Evolutionary conservation across 2,329 filamentous ascomycete genomes (phyloP).

Genomic region (Neonectria punicea): DNA sequence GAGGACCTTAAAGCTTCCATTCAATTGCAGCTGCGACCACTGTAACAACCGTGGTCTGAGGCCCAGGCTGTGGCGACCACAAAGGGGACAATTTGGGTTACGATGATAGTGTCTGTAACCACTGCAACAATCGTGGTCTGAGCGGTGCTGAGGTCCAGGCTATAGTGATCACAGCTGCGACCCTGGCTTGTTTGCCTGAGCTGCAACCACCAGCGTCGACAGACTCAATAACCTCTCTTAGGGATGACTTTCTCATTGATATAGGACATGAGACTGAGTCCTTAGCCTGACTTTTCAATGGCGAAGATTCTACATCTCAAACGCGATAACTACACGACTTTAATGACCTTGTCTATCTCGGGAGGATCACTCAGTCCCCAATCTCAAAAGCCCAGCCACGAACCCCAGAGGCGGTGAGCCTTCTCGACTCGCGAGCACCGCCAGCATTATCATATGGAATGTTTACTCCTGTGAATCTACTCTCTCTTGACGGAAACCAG

Average conservation of each 20-base stretch:
- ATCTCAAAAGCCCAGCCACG: background rate
- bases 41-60: too few relatives aligned
- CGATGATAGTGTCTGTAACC: too few relatives aligned
- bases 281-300: background rate
- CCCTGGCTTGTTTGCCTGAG: background rate
- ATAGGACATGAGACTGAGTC: background rate
- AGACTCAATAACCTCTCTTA: background rate
- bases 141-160: too few relatives aligned
- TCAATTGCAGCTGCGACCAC: too few relatives aligned
- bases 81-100: too few relatives aligned
- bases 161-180: too few relatives aligned
- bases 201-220: background rate
- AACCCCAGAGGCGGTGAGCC: background rate
- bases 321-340: background rate
- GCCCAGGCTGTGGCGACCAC: too few relatives aligned
- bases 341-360: background rate
- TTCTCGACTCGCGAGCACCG: conserved; percentile 24
- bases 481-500: background rate
- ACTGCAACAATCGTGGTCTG: too few relatives aligned
- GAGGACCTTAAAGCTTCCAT: too few relatives aligned
- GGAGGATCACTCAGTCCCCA: background rate
- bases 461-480: conserved; percentile 1
- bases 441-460: conserved; percentile 12
- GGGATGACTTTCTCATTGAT: background rate
- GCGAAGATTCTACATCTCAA: background rate